Base-by-base conservation (phyloP, 352 stramenopile species). In the Phytophthora hibernalis region DNA sequence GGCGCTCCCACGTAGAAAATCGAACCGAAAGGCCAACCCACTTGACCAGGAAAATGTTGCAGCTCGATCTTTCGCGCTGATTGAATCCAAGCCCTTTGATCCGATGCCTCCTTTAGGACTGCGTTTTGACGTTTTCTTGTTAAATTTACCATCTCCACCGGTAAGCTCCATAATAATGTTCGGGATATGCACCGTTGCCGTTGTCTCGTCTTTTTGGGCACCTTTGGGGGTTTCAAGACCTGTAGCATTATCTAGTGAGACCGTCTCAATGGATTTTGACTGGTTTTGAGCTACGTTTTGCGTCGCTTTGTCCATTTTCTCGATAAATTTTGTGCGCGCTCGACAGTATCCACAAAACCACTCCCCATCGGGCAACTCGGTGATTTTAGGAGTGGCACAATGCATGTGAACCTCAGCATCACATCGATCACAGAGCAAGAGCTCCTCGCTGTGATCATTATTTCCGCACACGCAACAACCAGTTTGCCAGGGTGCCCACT, bases 41-140 rank as follows among this genome's bases (percentile, higher is more conserved):
- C 69, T 97, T 95, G 28, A 97, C 87, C 15, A 97, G 61, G 52
- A 96, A 97, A 95, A 92, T 1, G 89, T 96, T 35, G 82, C 82
- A 50, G 68, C 50, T 42, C 68, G 72, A 70, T 79, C 72, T 61
- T 77, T 77, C 30, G 62, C 54, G 20, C 55, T 77, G 37, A 66
- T 57, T 51, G 35, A 60, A 40, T 59, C 54, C 47, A 77, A 65
- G 22, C 71, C 66, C 11, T 74, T 68, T 6, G 49, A 72, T 12
- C 61, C 49, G 40, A 30, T 71, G 30, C 30, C 49, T 38, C 42
- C 64, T 74, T 72, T 74, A n/a, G 61, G 47, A 24, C 54, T 71
- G 24, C 61, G 54, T 48, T 83, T 83, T 16, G 69, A 70, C 8
- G 68, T 74, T 43, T 76, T 75, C 52, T 80, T 76, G 60, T 93